A percentile compares a stretch with the other conserved stretches of the same genome.
These are phyloP conservation scores for Alternaria tenuissima DNA, from an alignment of 2,329 filamentous ascomycete genomes.

Conservation along the genomic window DNA sequence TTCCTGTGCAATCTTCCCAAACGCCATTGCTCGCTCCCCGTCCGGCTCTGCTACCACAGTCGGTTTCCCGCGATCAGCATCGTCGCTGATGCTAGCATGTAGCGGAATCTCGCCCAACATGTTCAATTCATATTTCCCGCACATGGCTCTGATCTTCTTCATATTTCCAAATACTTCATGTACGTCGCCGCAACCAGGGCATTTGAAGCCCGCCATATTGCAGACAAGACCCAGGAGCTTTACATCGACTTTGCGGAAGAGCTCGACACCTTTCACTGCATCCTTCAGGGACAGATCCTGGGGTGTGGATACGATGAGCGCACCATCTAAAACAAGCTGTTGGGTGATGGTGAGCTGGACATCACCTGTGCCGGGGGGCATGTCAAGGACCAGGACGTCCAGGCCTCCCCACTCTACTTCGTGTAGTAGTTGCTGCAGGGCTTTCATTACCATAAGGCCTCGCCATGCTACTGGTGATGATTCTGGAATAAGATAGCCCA, in stretches of 20 bases:
- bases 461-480: constrained; percentile 91
- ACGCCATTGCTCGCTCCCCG: constrained; percentile 75
- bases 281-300: constrained; percentile 93
- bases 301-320: constrained; percentile 89
- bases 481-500: constrained; percentile 89
- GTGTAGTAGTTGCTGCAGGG: constrained; percentile 91
- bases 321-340: constrained; percentile 86
- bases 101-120: constrained; percentile 89
- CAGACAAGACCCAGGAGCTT: constrained; percentile 81
- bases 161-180: constrained; percentile 62
- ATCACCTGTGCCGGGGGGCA: constrained; percentile 94
- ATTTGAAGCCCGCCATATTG: constrained; percentile 53
- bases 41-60: constrained; percentile 87
- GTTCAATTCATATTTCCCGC: constrained; percentile 75
- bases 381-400: constrained; percentile 86
- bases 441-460: constrained; percentile 97
- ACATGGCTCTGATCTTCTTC: constrained; percentile 80
- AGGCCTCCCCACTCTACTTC: constrained; percentile 93
- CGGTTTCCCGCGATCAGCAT: constrained; percentile 86
- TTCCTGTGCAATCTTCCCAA: constrained; percentile 72
- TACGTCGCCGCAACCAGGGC: constrained; percentile 59
- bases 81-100: constrained; percentile 84
- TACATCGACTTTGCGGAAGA: constrained; percentile 87
- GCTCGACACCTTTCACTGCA: constrained; percentile 87
- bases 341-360: constrained; percentile 97